Evolutionary conservation across 1,284 basidiomycete species (phyloP).

Genomic region (Phlebopus sp.): DNA sequence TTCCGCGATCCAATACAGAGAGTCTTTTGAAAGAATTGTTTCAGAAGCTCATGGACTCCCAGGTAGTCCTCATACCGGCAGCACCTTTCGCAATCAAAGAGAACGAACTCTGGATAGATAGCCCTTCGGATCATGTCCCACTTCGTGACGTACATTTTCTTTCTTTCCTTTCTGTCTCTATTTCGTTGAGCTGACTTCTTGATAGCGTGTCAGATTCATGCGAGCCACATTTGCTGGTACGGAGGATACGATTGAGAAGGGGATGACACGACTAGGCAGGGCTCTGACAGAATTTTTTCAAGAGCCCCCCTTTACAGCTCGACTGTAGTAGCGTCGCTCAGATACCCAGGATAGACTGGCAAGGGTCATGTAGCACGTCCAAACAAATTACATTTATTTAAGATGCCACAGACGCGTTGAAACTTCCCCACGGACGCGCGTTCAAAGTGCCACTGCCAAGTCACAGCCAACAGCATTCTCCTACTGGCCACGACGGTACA

Average conservation of each 20-base stretch:
- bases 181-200: neutral
- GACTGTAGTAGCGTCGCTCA: neutral
- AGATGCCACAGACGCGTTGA: conserved; percentile 19
- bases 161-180: neutral
- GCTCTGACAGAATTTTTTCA: conserved; percentile 8
- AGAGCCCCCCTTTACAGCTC: neutral
- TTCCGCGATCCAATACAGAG: conserved; percentile 32
- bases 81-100: conserved; percentile 2
- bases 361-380: neutral
- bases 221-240: conserved; percentile 45
- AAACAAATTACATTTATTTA: too few species aligned
- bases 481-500: neutral
- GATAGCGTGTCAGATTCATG: conserved; percentile 39
- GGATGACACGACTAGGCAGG: conserved; percentile 13
- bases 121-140: conserved; percentile 1
- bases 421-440: conserved; percentile 15
- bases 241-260: conserved; percentile 39
- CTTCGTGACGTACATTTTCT: conserved; percentile 8
- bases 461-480: too few species aligned
- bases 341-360: neutral
- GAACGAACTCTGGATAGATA: conserved; percentile 2
- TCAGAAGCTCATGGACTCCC: conserved; percentile 16
- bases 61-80: conserved; percentile 6
- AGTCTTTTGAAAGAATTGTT: conserved; percentile 44
- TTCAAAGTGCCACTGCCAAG: conserved; percentile 1